Evolutionary conservation across 352 stramenopile species (phyloP).

Genomic region (Phytophthora capsici): DNA sequence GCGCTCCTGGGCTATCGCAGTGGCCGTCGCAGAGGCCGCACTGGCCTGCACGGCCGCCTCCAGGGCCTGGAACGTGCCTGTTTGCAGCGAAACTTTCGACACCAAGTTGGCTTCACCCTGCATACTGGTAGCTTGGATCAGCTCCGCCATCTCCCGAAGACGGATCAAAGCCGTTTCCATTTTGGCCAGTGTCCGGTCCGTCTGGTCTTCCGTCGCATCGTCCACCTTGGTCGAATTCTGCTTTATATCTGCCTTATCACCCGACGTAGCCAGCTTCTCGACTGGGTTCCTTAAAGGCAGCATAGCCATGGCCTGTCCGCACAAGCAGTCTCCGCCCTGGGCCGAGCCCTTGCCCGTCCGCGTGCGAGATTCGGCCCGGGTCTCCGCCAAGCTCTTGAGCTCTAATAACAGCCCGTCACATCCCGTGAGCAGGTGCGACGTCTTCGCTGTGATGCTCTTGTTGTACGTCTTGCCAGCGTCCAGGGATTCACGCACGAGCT

Average conservation of each 20-base stretch:
- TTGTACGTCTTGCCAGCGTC: slow-evolving; percentile 88
- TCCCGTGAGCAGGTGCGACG: slow-evolving; percentile 77
- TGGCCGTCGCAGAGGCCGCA: slow-evolving; percentile 65
- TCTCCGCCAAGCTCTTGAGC: slow-evolving; percentile 73
- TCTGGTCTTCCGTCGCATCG: slow-evolving; percentile 77
- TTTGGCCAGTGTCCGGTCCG: slow-evolving; percentile 76
- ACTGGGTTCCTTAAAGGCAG: slow-evolving; percentile 46
- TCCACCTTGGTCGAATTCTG: slow-evolving; percentile 41
- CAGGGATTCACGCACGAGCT: slow-evolving; percentile 66
- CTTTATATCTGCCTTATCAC: slow-evolving; percentile 19
- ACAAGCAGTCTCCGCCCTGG: slow-evolving; percentile 55
- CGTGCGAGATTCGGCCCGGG: slow-evolving; percentile 58
- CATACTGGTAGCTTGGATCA: slow-evolving; percentile 87
- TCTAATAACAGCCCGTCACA: slow-evolving; percentile 79
- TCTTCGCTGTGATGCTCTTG: slow-evolving; percentile 86
- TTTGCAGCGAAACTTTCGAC: slow-evolving; percentile 72
- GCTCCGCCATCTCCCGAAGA: slow-evolving; percentile 76
- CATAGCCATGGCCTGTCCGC: slow-evolving; percentile 68
- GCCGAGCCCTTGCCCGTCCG: slow-evolving; percentile 39
- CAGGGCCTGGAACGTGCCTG: slow-evolving; percentile 63
- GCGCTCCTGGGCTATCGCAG: slow-evolving; percentile 76
- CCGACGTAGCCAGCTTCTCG: slow-evolving; percentile 7
- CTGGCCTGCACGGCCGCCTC: slow-evolving; percentile 66
- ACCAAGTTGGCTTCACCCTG: slow-evolving; percentile 83
- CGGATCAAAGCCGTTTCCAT: slow-evolving; percentile 77